Evolutionary conservation across 345 rosid species (phyloP), one percentile per base, ranked within the genome.

Genomic region (Arabis hirsuta): DNA sequence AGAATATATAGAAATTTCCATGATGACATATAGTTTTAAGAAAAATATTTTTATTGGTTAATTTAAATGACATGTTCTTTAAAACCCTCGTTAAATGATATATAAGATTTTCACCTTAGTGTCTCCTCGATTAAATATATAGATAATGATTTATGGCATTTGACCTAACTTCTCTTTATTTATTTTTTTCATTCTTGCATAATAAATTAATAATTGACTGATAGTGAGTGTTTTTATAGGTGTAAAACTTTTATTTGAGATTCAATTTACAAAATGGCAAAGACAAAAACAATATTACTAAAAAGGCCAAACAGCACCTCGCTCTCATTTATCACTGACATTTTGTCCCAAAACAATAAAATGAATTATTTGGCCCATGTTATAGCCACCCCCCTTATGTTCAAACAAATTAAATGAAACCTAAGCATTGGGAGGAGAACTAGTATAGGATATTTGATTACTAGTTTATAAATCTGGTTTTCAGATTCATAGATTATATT

Each of bases 301-400:
- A 47, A 70, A 76, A 70, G 12, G 65, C 61, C 67, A 65, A 71
- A 66, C 62, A 39, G 36, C 77, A 53, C 70, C 69, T 65, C 79
- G 62, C 79, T 52, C 82, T 64, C 77, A 57, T 56, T 66, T 66
- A 71, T 72, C 63, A 58, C 76, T 78, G 78, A 45, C 70, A 68
- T 54, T 24, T 53, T 88, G 96, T 87, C 96, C 82, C 78, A 38
- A 83, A n/a, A 63, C 72, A 66, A 72, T 62, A 71, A 67, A 64
- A 55, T 76, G 69, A 79, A 67, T 76, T 41, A 55, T 63, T 69
- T 55, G 42, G 66, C 71, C 72, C 66, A 76, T 62, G 66, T 47
- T 69, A 79, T 80, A 43, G 84, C 29, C 87, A 46, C 16, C 76
- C 67, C 55, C 14, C 56, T 32, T 14, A 51, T 39, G 65, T 59